Evolutionary conservation across 352 stramenopile species (phyloP), one percentile per base, ranked within the genome.

Genomic region (Globisporangium barbulae): DNA sequence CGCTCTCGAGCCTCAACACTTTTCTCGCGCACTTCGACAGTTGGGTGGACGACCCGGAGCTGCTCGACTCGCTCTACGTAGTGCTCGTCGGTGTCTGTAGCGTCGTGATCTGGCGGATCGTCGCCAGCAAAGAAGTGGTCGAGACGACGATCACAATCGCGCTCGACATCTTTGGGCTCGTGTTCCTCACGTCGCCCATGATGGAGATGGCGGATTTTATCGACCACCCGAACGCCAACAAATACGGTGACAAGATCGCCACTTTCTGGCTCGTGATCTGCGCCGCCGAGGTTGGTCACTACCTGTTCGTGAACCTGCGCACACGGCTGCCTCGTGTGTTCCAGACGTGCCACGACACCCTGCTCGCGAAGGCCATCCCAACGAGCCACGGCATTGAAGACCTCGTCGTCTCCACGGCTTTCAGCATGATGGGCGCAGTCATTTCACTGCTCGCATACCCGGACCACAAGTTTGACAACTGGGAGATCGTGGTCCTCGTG

Each of bases 1-100:
- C 75, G 9, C 72, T 77, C 19, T 83, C 81, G n/a, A 73, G 70
- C 2, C 71, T 90, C 48, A 90, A 83, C 53, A 81, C 73, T 35
- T 84, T 90, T 55, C 65, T 87, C 45, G 76, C 73, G 12, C 74
- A 89, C 50, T 71, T 85, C 47, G 68, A 81, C 19, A 35, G 74
- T 22, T 65, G 72, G 3, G 39, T 75, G 53, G 63, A 65, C 56
- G 68, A 83, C 30, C 71, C 77, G 12, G 75, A 78, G 21, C 70
- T 90, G 28, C 58, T 90, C 30, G 78, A 90, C 58, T 76, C 81
- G 22, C 67, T 90, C 52, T 90, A 87, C 61, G 76, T 89, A 55
- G 59, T 76, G 28, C 68, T 88, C 17, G 69, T 81, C 13, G 72
- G 74, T 15, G 76, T 69, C 50, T 81, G 74, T 19, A 54, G 76